Conservation (phyloP, 352 stramenopile genomes). For the Phytophthora quininea region DNA sequence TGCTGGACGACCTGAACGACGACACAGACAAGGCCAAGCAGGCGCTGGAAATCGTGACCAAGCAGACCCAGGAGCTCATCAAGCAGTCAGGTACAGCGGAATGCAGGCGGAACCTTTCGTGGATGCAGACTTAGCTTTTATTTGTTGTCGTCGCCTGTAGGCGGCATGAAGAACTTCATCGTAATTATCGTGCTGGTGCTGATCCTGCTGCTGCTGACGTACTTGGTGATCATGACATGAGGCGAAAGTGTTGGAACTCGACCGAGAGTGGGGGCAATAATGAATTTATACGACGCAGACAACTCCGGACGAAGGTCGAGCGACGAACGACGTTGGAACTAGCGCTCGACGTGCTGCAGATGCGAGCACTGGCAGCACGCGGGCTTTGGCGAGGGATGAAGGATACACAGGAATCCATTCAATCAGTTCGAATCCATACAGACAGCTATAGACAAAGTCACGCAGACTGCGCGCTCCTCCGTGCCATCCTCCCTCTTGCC, state of each 20-base stretch:
- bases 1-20: slow-evolving; percentile 84
- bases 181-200: slow-evolving; percentile 88
- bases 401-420: slow-evolving; percentile 48
- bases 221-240: slow-evolving; percentile 90
- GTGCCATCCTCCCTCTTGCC: slow-evolving; percentile 24
- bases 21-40: slow-evolving; percentile 86
- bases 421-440: slow-evolving; percentile 46
- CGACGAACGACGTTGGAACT: not conserved
- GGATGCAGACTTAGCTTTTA: no score
- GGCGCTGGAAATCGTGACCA: slow-evolving; percentile 72
- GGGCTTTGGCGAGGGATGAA: slow-evolving; percentile 29
- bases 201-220: slow-evolving; percentile 85
- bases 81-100: slow-evolving; percentile 62
- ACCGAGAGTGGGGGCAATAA: slow-evolving; percentile 24
- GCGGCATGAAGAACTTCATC: slow-evolving; percentile 87
- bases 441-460: slow-evolving; percentile 43
- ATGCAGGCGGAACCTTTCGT: no score
- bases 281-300: slow-evolving; percentile 25
- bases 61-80: slow-evolving; percentile 88
- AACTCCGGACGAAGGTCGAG: not conserved
- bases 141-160: slow-evolving; percentile 19
- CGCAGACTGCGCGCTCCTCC: slow-evolving; percentile 20
- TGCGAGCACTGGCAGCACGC: slow-evolving; percentile 1
- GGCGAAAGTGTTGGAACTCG: slow-evolving; percentile 2
- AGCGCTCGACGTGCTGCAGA: slow-evolving; percentile 7